Percentiles rank a stretch among this genome's conserved stretches.
Evolutionary conservation across 2,329 filamentous ascomycete species (phyloP).

Genomic region (Rosellinia necatrix): DNA sequence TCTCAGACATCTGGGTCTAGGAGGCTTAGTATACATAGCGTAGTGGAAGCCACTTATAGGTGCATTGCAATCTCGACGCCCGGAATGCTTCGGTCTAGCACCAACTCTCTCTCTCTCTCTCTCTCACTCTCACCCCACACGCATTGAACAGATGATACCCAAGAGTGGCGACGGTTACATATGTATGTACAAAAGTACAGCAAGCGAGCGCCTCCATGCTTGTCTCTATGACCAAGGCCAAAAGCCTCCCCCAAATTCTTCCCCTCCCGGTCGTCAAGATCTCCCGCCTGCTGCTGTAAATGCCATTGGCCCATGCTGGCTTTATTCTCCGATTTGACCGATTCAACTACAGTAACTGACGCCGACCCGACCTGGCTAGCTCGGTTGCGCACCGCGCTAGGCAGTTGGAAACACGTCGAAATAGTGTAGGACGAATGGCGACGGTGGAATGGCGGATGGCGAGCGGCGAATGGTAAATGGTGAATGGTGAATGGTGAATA

Average conservation of each 20-base stretch:
- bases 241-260: no score
- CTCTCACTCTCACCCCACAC: no score
- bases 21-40: no score
- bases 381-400: background rate
- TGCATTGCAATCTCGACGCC: background rate
- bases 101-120: background rate
- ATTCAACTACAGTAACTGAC: no score
- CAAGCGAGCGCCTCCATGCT: no score
- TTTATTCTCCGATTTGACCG: constrained; percentile 26
- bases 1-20: no score
- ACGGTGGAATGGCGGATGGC: constrained; percentile 11
- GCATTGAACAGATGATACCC: no score
- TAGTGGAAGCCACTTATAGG: background rate
- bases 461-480: constrained; percentile 20
- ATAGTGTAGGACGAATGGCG: no score
- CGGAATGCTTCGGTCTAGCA: background rate
- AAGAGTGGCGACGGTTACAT: no score
- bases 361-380: background rate
- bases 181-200: no score
- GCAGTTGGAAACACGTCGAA: constrained; percentile 1
- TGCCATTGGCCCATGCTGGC: background rate
- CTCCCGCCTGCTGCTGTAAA: no score
- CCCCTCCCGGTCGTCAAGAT: background rate
- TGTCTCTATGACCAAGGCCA: no score
- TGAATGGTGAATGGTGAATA: constrained; percentile 8